Base-by-base conservation (phyloP, 306 rosid genomes). In the Malus fusca region DNA sequence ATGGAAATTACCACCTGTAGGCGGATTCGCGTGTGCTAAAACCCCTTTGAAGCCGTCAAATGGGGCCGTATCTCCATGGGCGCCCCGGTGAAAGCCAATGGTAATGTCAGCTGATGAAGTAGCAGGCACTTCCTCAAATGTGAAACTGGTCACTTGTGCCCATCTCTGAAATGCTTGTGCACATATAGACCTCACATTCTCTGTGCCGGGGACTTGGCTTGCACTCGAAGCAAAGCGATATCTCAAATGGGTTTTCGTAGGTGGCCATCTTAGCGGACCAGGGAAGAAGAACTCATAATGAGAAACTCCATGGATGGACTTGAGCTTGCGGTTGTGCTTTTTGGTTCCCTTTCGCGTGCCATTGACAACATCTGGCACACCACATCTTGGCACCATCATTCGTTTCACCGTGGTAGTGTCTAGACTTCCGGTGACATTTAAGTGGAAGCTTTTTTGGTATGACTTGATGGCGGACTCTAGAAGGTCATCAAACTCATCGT, bases 351-450 rank as follows among this genome's bases (percentile, higher is more conserved):
- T 61, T 26, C 1, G 66, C 5, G 33, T 40, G 28, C 69, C 82
- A 0, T 74, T 60, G 30, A 73, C n/a, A 4, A 67, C 21, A 2
- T 82, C 82, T 0, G 79, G 71, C 31, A 73, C 63, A 17, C 82
- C 82, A 12, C 85, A 77, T 23, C 82, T 72, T 2, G 85, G 78
- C 74, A 55, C 28, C 17, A 52, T 77, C 85, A 82, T 82, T 14
- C 43, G 62, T 30, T 70, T 70, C 6, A 23, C 42, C 8, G 82
- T 82, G 12, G 15, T 30, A 33, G 79, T 11, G 65, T 82, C 76
- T 21, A 77, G 35, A 53, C 68, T 30, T 31, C 85, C 79, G 2
- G 82, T 73, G 35, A 64, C 82, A n/a, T 78, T 42, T 40, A 82
- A 72, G 40, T 69, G 70, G 66, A 68, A 78, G 35, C 69, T 61